Evolutionary conservation across 2,329 filamentous ascomycete species (phyloP).

Genomic region (Madurella fahalii): DNA sequence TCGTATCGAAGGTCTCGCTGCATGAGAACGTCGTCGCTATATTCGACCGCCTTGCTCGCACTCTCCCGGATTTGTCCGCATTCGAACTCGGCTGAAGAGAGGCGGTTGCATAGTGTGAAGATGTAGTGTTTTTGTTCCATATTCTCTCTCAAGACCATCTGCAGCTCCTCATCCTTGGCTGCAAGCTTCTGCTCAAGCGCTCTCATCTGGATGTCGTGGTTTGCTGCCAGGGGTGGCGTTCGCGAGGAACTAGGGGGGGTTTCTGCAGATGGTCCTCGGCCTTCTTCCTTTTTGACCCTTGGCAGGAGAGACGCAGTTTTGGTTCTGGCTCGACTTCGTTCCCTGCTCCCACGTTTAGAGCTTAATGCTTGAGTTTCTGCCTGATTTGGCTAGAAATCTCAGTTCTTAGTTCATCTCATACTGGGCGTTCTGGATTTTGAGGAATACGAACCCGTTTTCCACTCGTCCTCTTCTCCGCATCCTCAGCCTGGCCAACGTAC

Average conservation of each 20-base stretch:
- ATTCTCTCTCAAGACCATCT: background rate
- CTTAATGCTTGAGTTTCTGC: no score
- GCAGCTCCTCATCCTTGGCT: background rate
- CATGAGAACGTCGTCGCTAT: background rate
- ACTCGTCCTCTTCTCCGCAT: no score
- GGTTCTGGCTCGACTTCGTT: no score
- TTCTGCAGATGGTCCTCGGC: background rate
- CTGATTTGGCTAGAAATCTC: no score
- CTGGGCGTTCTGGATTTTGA: no score
- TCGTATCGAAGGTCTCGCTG: conserved; percentile 2
- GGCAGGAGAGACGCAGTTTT: no score
- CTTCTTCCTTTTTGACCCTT: no score
- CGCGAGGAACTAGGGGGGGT: no score
- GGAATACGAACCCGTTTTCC: no score
- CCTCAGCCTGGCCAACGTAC: background rate
- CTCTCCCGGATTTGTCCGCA: background rate
- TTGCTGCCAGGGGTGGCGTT: no score
- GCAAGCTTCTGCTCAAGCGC: conserved; percentile 1
- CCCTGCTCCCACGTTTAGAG: no score
- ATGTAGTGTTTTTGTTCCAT: conserved; percentile 4
- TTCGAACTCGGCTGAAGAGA: conserved; percentile 2
- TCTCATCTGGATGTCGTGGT: background rate
- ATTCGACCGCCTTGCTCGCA: conserved; percentile 1
- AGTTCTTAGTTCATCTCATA: no score
- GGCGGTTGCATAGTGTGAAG: conserved; percentile 8